Conservation (phyloP, 768 basidiomycete species). For the Boletus barrowsii region DNA sequence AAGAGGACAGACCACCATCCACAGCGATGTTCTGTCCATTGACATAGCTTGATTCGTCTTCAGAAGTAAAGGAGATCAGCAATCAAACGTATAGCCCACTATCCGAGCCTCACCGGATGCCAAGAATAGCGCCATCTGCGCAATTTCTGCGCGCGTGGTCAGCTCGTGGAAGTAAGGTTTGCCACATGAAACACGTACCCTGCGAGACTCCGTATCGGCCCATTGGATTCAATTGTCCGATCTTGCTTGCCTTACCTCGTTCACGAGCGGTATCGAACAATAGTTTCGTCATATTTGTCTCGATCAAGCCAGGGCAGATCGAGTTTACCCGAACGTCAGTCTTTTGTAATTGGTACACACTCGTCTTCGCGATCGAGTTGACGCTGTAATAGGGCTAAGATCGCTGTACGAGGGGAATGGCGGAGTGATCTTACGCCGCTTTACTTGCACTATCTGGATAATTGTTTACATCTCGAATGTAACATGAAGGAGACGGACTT, state of each 20-base stretch:
- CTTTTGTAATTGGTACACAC: slow-evolving; percentile 74
- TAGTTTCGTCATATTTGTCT: slow-evolving; percentile 86
- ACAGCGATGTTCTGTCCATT: slow-evolving; percentile 87
- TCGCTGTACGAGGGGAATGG: not conserved
- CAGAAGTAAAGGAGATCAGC: slow-evolving; percentile 3
- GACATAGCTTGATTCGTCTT: slow-evolving; percentile 89
- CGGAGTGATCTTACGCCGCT: slow-evolving; percentile 64
- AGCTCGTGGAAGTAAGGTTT: slow-evolving; percentile 15
- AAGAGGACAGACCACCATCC: slow-evolving; percentile 82
- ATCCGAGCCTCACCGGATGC: slow-evolving; percentile 64
- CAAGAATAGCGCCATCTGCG: slow-evolving; percentile 79
- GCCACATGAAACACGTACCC: slow-evolving; percentile 42
- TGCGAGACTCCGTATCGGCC: slow-evolving; percentile 79
- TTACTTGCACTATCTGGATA: slow-evolving; percentile 84
- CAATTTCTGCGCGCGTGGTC: slow-evolving; percentile 61
- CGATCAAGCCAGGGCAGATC: slow-evolving; percentile 89
- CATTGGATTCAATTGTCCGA: slow-evolving; percentile 79
- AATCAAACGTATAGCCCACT: not conserved
- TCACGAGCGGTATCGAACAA: slow-evolving; percentile 76
- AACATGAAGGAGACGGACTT: slow-evolving; percentile 26
- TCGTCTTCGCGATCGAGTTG: slow-evolving; percentile 82
- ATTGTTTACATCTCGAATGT: slow-evolving; percentile 11
- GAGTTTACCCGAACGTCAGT: slow-evolving; percentile 86
- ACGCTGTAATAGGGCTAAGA: slow-evolving; percentile 49
- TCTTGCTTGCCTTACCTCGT: slow-evolving; percentile 68